Evolutionary conservation across 176 grass and related monocot genomes (phyloP), one percentile per base, ranked within the genome.

Genomic region (Aegilops sharonensis): DNA sequence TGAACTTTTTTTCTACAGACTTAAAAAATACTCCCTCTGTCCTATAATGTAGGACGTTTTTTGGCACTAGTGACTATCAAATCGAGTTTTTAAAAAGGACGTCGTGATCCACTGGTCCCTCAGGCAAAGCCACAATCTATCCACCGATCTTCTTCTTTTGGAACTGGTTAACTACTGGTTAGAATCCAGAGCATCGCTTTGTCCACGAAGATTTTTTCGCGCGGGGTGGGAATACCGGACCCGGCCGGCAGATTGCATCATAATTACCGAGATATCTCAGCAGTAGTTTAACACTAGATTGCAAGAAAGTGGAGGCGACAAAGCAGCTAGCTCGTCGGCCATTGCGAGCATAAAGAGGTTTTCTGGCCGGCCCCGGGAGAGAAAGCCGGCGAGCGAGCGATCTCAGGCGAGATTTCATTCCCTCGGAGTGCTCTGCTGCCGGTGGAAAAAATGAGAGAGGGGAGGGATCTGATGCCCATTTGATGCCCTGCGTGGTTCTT

Each of bases 381-480:
- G 35, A 85, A 88, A 88, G 56, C 77, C 30, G 11, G 62, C 31
- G 66, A 13, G 75, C 40, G 34, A 56, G 77, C 86, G 11, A 91
- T 91, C 90, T 87, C 9, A 27, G 17, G 81, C 40, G 40, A 11
- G 90, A 91, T 91, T 85, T 91, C 90, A 91, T 91, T 91, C 89
- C 86, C 71, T 65, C 54, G 8, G 8, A 78, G 85, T 85, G 89
- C 77, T 75, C 43, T 59, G n/a, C 6, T 29, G 13, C 43, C 69
- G 72, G 8, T 17, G 11, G 10, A 11, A 72, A 85, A 75, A 39
- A 40, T 8, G 62, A 18, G 10, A 62, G 4, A 21, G 24, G 2
- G 37, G 10, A 12, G 50, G n/a, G 81, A 81, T 91, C 76, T 81
- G 81, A 90, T 90, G 88, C 88, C 69, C 29, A 43, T 86, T 65